These are phyloP conservation scores for Stachybotrys chartarum DNA, from an alignment of 2,329 filamentous ascomycete genomes.

Conservation along the genomic window DNA sequence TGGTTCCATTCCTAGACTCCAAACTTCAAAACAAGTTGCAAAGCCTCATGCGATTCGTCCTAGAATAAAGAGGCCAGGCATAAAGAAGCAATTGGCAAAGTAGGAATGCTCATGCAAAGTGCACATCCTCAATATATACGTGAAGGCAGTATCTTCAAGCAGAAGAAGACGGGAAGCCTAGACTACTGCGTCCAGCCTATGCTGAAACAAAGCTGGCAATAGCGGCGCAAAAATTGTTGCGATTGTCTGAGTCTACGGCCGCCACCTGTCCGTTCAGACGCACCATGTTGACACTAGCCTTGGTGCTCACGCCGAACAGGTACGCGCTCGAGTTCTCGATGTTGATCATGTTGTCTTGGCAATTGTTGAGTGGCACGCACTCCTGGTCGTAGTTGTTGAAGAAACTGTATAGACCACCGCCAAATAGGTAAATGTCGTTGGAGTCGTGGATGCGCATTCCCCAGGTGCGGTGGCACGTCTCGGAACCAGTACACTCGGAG, in stretches of 20 bases:
- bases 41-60: background rate
- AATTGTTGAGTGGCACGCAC: constrained; percentile 60
- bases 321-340: constrained; percentile 61
- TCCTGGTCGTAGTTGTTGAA: constrained; percentile 73
- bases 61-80: background rate
- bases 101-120: background rate
- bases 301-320: constrained; percentile 66
- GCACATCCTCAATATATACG: background rate
- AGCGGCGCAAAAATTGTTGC: constrained; percentile 58
- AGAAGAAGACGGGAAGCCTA: background rate
- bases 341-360: constrained; percentile 72
- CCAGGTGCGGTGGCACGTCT: constrained; percentile 66
- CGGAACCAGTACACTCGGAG: constrained; percentile 40
- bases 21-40: background rate
- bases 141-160: background rate
- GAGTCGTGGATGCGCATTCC: constrained; percentile 66
- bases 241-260: constrained; percentile 53
- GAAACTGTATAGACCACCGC: constrained; percentile 73
- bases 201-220: constrained; percentile 41
- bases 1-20: background rate
- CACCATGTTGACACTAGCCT: constrained; percentile 69
- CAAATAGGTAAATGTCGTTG: constrained; percentile 60
- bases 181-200: constrained; percentile 3
- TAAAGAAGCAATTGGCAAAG: background rate
- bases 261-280: constrained; percentile 48